Evolutionary conservation across 148 eudicot genomes (phyloP), one percentile per base, ranked within the genome.

Genomic region (Drosera capensis): DNA sequence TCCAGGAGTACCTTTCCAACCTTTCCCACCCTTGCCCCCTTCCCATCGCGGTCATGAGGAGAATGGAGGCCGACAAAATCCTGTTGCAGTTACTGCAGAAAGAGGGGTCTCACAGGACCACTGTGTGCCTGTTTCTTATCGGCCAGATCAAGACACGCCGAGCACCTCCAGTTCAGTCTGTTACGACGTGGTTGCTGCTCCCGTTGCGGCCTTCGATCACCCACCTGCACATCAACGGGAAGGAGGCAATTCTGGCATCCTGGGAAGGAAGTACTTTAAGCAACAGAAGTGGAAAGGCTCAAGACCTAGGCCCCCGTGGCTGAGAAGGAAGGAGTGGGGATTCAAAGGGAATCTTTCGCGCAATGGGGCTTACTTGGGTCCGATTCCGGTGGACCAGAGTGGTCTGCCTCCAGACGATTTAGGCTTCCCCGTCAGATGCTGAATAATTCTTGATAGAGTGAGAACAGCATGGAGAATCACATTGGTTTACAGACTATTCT

Each of bases 1-100:
- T 56, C 95, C 95, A 2, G 75, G 84, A 23, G 51, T 84, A 44
- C 79, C 82, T 14, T 90, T 90, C 66, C 73, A 67, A 29, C 95
- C 97, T 31, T 90, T 70, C 47, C 97, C 95, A 28, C 97, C 97
- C 3, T 62, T 90, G 45, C 97, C 97, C 13, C 59, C 73, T 15
- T 63, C 60, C 62, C 71, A 81, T 14, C 64, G 58, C 35, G 37
- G 22, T 19, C 25, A 18, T 0, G 58, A 43, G 18, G 44, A 35
- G 52, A 43, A n/a, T n/a, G n/a, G 55, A 38, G 58, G 5, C 17
- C 16, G 29, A 9, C 38, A 34, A 34, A 3, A 11, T 34, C 2
- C 52, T 17, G 25, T 20, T 25, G 49, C 21, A 1, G 18, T 14
- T 46, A 17, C 8, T 40, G 44, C 20, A 40, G 21, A 17, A 7